Evolutionary conservation across 306 rosid species (phyloP).

Genomic region (Prunus armeniaca): DNA sequence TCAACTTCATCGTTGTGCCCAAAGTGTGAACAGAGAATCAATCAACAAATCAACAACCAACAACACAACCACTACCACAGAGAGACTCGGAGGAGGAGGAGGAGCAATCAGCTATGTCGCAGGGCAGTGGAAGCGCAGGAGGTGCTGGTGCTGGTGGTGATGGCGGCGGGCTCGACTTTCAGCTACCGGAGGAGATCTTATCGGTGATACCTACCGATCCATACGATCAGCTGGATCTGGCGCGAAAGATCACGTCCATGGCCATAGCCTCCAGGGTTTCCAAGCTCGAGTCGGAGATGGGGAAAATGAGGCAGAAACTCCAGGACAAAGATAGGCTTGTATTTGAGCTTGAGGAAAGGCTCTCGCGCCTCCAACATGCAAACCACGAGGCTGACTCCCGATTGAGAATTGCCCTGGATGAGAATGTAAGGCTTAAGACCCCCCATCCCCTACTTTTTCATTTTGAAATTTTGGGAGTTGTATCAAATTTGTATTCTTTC

Average conservation of each 20-base stretch:
- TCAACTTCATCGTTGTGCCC: conserved; percentile 5
- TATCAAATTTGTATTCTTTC: not conserved
- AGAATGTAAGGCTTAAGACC: conserved; percentile 39
- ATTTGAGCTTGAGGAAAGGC: conserved; percentile 52
- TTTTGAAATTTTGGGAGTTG: not conserved
- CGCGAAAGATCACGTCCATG: conserved; percentile 89
- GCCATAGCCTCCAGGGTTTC: conserved; percentile 87
- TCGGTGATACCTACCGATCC: conserved; percentile 84
- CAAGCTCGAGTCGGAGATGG: conserved; percentile 62
- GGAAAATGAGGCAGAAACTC: conserved; percentile 53
- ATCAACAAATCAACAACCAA: not conserved
- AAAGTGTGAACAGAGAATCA: not conserved
- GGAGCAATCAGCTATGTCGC: conserved; percentile 35
- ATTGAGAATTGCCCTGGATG: conserved; percentile 48
- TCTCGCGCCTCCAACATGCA: conserved; percentile 44
- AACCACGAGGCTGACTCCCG: conserved; percentile 56
- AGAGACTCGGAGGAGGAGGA: conserved; percentile 1
- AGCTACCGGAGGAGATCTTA: conserved; percentile 63
- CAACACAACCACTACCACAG: not conserved
- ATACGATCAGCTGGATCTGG: conserved; percentile 88
- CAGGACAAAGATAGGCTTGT: conserved; percentile 56
- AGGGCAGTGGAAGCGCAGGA: conserved; percentile 13
- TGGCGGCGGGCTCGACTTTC: conserved; percentile 47
- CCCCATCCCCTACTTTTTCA: not conserved
- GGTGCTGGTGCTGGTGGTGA: not conserved